These are phyloP conservation scores for Malus fusca DNA, from an alignment of 306 rosid species.

Conservation along the genomic window DNA sequence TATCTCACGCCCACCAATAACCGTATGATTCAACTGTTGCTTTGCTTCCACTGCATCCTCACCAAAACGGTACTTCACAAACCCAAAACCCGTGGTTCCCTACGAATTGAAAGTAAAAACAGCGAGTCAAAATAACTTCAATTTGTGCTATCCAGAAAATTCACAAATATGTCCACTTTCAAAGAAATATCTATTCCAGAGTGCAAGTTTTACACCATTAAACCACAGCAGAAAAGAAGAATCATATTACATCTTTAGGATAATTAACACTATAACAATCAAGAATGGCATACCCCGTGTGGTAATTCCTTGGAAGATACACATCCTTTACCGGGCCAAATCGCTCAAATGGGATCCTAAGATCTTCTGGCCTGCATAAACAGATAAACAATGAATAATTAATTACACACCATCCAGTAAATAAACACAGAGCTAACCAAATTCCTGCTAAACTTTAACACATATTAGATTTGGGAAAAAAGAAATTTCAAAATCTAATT, in stretches of 20 bases:
- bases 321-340: conserved; percentile 95
- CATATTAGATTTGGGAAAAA: too few relatives aligned
- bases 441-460: too few relatives aligned
- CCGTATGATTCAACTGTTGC: conserved; percentile 71
- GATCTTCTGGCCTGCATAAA: conserved; percentile 42
- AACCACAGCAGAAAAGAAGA: not conserved
- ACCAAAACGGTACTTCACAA: conserved; percentile 80
- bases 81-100: conserved; percentile 96
- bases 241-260: not conserved
- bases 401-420: too few relatives aligned
- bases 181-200: not conserved
- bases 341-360: conserved; percentile 64
- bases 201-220: not conserved
- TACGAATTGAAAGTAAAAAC: conserved; percentile 13
- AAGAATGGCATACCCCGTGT: conserved; percentile 58
- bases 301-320: conserved; percentile 86
- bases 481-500: too few relatives aligned
- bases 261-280: not conserved
- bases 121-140: not conserved
- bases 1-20: conserved; percentile 95
- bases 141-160: not conserved
- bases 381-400: not conserved
- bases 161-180: not conserved
- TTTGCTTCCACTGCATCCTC: conserved; percentile 97
- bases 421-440: too few relatives aligned